phyloP scores from a whole-genome alignment of 768 basidiomycete genomes.

The Cubamyces sp. region DNA sequence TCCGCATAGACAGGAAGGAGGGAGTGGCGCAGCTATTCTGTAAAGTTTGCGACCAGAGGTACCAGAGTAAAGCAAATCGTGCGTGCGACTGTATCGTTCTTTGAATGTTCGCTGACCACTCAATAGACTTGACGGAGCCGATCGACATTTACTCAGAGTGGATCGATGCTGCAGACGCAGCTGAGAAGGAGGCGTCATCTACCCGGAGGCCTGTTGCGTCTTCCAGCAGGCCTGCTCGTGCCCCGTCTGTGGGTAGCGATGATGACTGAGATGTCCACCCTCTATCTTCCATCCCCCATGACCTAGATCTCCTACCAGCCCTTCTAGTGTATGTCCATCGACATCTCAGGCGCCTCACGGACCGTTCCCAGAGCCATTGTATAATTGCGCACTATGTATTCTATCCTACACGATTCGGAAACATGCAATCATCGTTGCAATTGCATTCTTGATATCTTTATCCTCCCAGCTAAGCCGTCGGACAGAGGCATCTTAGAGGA shows the following conservation, averaged over 20 bases:
- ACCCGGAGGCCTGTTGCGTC: conserved; percentile 57
- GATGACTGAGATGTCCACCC: conserved; percentile 45
- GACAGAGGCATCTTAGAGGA: too few relatives aligned
- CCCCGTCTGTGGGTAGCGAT: conserved; percentile 48
- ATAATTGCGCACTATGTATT: conserved; percentile 20
- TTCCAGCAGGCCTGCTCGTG: conserved; percentile 50
- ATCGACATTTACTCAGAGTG: conserved; percentile 92
- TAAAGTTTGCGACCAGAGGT: conserved; percentile 85
- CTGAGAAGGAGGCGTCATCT: conserved; percentile 63
- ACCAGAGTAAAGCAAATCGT: conserved; percentile 89
- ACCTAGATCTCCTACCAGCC: neutral
- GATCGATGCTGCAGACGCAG: conserved; percentile 88
- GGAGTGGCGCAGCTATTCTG: conserved; percentile 80
- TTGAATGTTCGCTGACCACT: conserved; percentile 26
- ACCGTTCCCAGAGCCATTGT: conserved; percentile 12
- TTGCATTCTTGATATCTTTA: too few relatives aligned
- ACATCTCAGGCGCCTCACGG: neutral
- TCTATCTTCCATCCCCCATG: neutral
- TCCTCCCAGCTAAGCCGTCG: too few relatives aligned
- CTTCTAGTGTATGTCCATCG: conserved; percentile 2
- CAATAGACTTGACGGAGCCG: conserved; percentile 79
- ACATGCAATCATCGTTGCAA: neutral
- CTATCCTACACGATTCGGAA: conserved; percentile 1
- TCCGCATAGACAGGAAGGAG: conserved; percentile 85
- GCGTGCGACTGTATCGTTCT: conserved; percentile 34